phyloP scores from a whole-genome alignment of 2,329 filamentous ascomycete species.

The Basipetospora sp. region DNA sequence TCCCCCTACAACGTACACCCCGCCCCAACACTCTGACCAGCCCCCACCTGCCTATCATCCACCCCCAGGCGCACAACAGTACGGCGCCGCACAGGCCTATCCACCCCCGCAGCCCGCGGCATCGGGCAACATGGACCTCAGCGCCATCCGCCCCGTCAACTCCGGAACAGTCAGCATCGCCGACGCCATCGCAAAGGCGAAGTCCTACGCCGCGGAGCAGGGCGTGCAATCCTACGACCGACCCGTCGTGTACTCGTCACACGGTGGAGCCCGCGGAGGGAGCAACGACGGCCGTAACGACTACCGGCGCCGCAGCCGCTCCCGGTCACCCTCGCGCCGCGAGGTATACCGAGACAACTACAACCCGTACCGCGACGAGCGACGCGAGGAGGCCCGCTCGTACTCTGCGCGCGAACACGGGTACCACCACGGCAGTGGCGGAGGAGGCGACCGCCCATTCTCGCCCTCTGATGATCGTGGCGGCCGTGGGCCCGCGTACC shows the following conservation, averaged over 20 bases:
- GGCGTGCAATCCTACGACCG: constrained; percentile 52
- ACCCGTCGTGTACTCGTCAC: constrained; percentile 29
- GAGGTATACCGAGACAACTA: constrained; percentile 60
- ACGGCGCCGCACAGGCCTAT: constrained; percentile 25
- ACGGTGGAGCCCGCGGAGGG: constrained; percentile 15
- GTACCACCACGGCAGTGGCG: constrained; percentile 12
- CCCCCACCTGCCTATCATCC: constrained; percentile 18
- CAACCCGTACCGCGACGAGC: constrained; percentile 75
- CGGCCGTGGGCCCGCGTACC: constrained; percentile 39
- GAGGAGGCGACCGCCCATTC: constrained; percentile 56
- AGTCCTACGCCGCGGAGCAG: constrained; percentile 66
- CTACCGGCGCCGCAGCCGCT: constrained; percentile 39
- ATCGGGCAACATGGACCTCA: constrained; percentile 67
- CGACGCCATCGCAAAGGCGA: constrained; percentile 73
- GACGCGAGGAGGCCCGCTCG: constrained; percentile 49
- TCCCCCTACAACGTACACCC: constrained; percentile 20
- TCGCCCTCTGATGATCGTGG: constrained; percentile 47
- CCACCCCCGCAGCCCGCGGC: constrained; percentile 52
- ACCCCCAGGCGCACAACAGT: constrained; percentile 22
- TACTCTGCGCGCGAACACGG: constrained; percentile 26
- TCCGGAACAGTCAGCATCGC: constrained; percentile 71
- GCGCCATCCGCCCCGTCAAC: constrained; percentile 61
- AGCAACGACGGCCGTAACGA: constrained; percentile 20
- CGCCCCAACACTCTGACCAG: constrained; percentile 9
- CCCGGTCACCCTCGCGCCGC: constrained; percentile 56